A percentile compares a stretch with the other conserved stretches of the same genome.
These are phyloP conservation scores for Russula dissimulans DNA, from an alignment of 768 basidiomycete genomes.

Conservation along the genomic window DNA sequence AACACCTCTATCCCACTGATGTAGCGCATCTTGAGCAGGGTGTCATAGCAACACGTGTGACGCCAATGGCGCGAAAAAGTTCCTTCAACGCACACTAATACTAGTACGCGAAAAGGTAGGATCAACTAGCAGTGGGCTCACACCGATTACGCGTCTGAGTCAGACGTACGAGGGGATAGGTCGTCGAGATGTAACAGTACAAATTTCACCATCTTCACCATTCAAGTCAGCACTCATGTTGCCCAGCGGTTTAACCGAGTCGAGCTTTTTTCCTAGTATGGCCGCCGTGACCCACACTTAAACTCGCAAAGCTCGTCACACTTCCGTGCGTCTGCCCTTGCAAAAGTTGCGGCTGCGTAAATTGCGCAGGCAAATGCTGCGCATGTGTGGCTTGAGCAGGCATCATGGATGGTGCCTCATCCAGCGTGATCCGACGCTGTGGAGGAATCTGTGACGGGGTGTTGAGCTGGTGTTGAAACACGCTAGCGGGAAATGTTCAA, in stretches of 20 bases:
- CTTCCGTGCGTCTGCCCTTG: slow-evolving; percentile 39
- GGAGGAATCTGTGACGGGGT: slow-evolving; percentile 67
- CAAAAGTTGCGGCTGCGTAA: slow-evolving; percentile 34
- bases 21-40: too few species aligned
- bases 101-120: too few species aligned
- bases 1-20: too few species aligned
- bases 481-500: slow-evolving; percentile 34
- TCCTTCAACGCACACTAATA: too few species aligned
- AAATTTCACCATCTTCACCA: neutral
- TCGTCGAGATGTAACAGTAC: neutral
- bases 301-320: slow-evolving; percentile 51
- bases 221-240: neutral
- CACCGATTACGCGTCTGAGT: too few species aligned
- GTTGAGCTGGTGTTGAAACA: slow-evolving; percentile 50
- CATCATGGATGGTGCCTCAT: slow-evolving; percentile 86
- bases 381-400: slow-evolving; percentile 41
- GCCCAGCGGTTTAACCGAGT: slow-evolving; percentile 30
- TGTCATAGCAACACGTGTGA: too few species aligned
- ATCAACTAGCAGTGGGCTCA: too few species aligned
- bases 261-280: slow-evolving; percentile 52
- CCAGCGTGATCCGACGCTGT: slow-evolving; percentile 80
- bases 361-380: slow-evolving; percentile 34
- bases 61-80: too few species aligned
- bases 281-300: slow-evolving; percentile 43
- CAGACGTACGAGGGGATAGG: neutral